phyloP scores from a whole-genome alignment of 208 protist genomes.

The Trypanosoma mega region DNA sequence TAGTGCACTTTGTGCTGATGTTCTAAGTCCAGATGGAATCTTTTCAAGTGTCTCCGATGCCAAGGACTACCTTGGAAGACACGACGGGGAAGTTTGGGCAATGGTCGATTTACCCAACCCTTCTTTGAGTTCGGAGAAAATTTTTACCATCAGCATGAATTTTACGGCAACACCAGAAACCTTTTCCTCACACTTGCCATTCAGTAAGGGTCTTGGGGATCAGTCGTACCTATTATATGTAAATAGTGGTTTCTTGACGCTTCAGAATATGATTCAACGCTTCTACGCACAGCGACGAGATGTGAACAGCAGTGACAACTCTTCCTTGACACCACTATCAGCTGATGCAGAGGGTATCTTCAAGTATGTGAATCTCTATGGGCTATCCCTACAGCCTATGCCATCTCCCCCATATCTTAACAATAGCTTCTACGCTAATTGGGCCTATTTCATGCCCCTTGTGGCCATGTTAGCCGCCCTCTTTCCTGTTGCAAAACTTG shows the following conservation, averaged over 20 bases:
- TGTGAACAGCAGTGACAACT: no score
- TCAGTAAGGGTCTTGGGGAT: slow-evolving; percentile 27
- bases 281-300: slow-evolving; percentile 47
- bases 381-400: slow-evolving; percentile 51
- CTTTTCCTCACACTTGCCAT: slow-evolving; percentile 28
- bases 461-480: slow-evolving; percentile 65
- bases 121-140: slow-evolving; percentile 7
- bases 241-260: slow-evolving; percentile 76
- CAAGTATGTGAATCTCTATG: slow-evolving; percentile 36
- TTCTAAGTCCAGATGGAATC: slow-evolving; percentile 33
- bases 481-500: slow-evolving; percentile 65
- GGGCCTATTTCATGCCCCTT: slow-evolving; percentile 79
- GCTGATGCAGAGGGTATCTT: slow-evolving; percentile 29
- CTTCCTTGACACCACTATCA: neutral
- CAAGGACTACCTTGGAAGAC: slow-evolving; percentile 41
- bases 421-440: slow-evolving; percentile 57
- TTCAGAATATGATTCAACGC: slow-evolving; percentile 70
- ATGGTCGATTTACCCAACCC: slow-evolving; percentile 54
- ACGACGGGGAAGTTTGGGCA: slow-evolving; percentile 70
- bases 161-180: slow-evolving; percentile 78
- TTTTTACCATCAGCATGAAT: slow-evolving; percentile 88
- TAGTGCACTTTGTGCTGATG: slow-evolving; percentile 49
- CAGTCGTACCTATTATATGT: slow-evolving; percentile 65
- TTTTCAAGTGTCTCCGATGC: slow-evolving; percentile 50
- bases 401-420: slow-evolving; percentile 40